Evolutionary conservation across 805 yeast species (phyloP).

Genomic region (Metschnikowia chrysomelidarum): DNA sequence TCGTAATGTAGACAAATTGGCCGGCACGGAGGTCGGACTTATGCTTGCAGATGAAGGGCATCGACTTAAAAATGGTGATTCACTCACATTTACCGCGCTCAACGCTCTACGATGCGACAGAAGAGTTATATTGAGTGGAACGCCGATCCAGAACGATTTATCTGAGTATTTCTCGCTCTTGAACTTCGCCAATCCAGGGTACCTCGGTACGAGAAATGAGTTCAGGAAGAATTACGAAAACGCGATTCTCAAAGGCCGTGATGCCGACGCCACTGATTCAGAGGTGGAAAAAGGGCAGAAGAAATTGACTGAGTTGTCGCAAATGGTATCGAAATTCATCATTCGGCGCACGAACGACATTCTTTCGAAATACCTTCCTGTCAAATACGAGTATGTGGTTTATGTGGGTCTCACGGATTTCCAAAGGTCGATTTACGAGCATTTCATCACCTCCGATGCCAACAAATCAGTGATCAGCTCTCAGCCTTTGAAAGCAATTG

Average conservation of each 20-base stretch:
- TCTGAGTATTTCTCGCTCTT: slow-evolving; percentile 90
- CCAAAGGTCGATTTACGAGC: slow-evolving; percentile 68
- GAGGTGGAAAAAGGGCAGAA: slow-evolving; percentile 68
- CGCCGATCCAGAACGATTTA: slow-evolving; percentile 94
- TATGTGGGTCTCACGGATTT: slow-evolving; percentile 80
- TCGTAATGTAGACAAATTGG: slow-evolving; percentile 73
- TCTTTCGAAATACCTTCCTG: slow-evolving; percentile 88
- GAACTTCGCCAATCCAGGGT: slow-evolving; percentile 92
- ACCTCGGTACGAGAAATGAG: slow-evolving; percentile 78
- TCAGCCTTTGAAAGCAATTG: slow-evolving; percentile 89
- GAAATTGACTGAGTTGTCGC: slow-evolving; percentile 68
- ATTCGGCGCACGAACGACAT: slow-evolving; percentile 95
- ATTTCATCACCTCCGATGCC: slow-evolving; percentile 77
- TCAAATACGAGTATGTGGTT: slow-evolving; percentile 96
- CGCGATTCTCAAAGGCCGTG: slow-evolving; percentile 80
- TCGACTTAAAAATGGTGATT: slow-evolving; percentile 67
- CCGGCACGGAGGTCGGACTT: slow-evolving; percentile 78
- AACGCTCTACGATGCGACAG: slow-evolving; percentile 81
- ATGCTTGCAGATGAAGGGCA: slow-evolving; percentile 53
- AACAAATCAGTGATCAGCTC: slow-evolving; percentile 64
- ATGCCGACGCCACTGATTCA: slow-evolving; percentile 80
- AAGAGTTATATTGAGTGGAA: slow-evolving; percentile 90
- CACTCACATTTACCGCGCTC: slow-evolving; percentile 83
- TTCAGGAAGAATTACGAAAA: slow-evolving; percentile 83
- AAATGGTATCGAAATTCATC: slow-evolving; percentile 81